Evolutionary conservation across 1,284 basidiomycete genomes (phyloP).

Genomic region (Coniferiporia sulphurascens): DNA sequence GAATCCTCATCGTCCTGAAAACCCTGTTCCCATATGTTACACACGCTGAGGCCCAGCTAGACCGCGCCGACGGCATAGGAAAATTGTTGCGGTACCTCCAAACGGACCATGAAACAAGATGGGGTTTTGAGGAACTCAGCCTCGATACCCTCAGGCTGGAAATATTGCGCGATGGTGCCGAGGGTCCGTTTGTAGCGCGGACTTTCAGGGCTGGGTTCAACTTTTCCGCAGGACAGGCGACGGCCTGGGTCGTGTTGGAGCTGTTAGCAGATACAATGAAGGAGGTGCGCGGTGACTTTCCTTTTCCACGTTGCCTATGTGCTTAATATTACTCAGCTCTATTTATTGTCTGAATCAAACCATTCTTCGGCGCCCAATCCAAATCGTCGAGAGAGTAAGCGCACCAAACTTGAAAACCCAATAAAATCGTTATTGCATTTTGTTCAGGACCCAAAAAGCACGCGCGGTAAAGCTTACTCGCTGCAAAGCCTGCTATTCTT

Average conservation of each 20-base stretch:
- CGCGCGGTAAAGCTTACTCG: constrained; percentile 43
- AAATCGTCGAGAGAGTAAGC: constrained; percentile 38
- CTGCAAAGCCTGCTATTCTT: constrained; percentile 84
- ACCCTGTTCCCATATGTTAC: constrained; percentile 70
- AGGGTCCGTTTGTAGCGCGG: constrained; percentile 47
- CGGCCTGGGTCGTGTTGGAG: constrained; percentile 79
- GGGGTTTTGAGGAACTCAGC: constrained; percentile 57
- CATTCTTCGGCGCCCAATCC: constrained; percentile 32
- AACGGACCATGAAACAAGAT: constrained; percentile 58
- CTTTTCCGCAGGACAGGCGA: constrained; percentile 65
- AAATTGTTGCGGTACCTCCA: constrained; percentile 51
- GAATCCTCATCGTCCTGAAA: constrained; percentile 62
- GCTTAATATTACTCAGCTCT: constrained; percentile 44
- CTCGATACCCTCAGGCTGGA: constrained; percentile 62
- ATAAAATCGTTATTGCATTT: constrained; percentile 52
- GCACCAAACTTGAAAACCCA: constrained; percentile 51
- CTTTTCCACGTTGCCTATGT: constrained; percentile 7
- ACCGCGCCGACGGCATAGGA: constrained; percentile 39
- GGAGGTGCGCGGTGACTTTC: constrained; percentile 41
- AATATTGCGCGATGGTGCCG: constrained; percentile 25
- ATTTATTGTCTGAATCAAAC: constrained; percentile 54
- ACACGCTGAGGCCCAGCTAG: constrained; percentile 20
- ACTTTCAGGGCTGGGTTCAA: constrained; percentile 70
- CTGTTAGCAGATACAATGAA: constrained; percentile 78
- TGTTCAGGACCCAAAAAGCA: constrained; percentile 36